Conservation (phyloP, 2,329 filamentous ascomycete genomes). For the Xylariaceae sp. region DNA sequence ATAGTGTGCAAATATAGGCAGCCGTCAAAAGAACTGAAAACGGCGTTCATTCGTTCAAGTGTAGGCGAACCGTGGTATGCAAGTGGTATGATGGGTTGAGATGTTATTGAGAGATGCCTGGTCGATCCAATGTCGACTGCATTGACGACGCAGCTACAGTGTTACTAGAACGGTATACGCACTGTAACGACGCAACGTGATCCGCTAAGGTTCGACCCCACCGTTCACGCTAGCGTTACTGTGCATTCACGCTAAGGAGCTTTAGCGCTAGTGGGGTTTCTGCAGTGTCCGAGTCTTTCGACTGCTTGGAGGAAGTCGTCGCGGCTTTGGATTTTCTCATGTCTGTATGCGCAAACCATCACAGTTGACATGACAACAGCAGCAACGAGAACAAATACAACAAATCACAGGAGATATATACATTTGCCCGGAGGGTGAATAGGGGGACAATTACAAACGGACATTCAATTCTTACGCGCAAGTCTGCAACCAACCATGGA, state of each 20-base stretch:
- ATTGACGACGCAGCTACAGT: too few species aligned
- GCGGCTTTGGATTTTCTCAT: background rate
- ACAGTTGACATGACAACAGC: constrained; percentile 12
- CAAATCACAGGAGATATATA: background rate
- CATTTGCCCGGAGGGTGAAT: constrained; percentile 21
- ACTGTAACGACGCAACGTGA: background rate
- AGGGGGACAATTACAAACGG: background rate
- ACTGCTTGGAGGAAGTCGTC: background rate
- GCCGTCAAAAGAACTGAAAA: constrained; percentile 5
- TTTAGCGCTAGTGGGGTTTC: too few species aligned
- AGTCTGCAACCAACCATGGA: background rate
- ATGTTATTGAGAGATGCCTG: too few species aligned
- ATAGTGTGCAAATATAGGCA: constrained; percentile 21
- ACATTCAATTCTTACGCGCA: background rate
- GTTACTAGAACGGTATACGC: too few species aligned
- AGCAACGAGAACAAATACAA: background rate
- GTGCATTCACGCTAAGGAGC: too few species aligned
- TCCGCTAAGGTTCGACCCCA: background rate
- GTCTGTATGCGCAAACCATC: background rate
- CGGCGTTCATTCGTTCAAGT: too few species aligned
- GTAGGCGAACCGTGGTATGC: too few species aligned
- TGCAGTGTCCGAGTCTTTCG: background rate
- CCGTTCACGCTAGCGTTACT: too few species aligned
- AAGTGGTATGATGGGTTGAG: too few species aligned
- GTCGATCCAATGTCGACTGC: too few species aligned